phyloP scores from a whole-genome alignment of 441 rosid genomes.

The Bocquillonia castaneifolia region DNA sequence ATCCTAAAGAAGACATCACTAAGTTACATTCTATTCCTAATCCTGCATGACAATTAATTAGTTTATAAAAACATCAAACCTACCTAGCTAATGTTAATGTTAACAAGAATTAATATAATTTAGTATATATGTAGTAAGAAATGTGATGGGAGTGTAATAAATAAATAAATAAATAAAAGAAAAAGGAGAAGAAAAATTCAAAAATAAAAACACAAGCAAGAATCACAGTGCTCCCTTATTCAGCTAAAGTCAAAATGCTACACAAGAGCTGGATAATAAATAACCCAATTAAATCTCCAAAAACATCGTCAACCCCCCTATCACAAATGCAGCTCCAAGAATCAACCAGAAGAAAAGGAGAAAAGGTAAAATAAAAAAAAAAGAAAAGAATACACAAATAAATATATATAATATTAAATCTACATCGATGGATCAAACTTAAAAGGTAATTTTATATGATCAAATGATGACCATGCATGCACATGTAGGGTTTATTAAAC shows the following conservation, averaged over 20 bases:
- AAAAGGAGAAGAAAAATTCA: neutral
- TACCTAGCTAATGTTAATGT: neutral
- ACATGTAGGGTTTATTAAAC: conserved; percentile 15
- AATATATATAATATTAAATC: no score
- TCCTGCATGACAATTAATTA: no score
- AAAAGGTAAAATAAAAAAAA: neutral
- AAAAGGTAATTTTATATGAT: neutral
- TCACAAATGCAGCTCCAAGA: conserved; percentile 29
- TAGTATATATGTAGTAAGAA: no score
- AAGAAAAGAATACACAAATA: conserved; percentile 30
- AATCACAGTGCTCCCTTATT: conserved; percentile 31
- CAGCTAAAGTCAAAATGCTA: conserved; percentile 28
- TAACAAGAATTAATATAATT: no score
- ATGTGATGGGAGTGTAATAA: neutral
- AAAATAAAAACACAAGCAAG: conserved; percentile 14
- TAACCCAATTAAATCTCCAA: conserved; percentile 16
- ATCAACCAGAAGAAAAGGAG: conserved; percentile 18
- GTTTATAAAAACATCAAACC: neutral
- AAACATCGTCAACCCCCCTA: neutral
- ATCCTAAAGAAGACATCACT: no score
- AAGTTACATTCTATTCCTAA: no score
- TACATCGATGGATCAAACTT: conserved; percentile 12
- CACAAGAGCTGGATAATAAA: conserved; percentile 25
- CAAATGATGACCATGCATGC: neutral
- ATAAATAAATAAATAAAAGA: neutral